Percentiles rank a stretch among this genome's conserved stretches.
Conservation (phyloP, 2,329 filamentous ascomycete genomes). For the Bipolaris gigantea region DNA sequence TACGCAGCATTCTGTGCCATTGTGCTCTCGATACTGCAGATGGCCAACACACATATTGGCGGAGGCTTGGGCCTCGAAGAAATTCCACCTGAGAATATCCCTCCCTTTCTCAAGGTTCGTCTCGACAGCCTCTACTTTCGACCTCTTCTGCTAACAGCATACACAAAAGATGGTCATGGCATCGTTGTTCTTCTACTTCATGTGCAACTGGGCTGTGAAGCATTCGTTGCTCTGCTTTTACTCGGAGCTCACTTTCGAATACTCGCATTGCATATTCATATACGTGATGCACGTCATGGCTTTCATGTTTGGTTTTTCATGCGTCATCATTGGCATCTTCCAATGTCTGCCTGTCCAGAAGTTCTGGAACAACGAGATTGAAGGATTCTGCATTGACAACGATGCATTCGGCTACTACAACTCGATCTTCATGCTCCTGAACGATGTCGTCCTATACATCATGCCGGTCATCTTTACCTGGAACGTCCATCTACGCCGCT, state of each 20-base stretch:
- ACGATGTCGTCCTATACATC: conserved; percentile 44
- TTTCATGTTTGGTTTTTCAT: conserved; percentile 39
- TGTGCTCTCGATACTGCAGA: conserved; percentile 30
- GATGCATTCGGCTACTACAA: conserved; percentile 44
- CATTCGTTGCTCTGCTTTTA: conserved; percentile 47
- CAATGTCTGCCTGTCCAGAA: conserved; percentile 44
- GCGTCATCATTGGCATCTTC: conserved; percentile 41
- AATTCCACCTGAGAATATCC: conserved; percentile 13
- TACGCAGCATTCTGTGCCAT: conserved; percentile 29
- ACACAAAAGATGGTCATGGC: conserved; percentile 22
- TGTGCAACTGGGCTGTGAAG: conserved; percentile 47
- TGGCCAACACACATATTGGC: conserved; percentile 27
- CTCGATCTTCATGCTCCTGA: conserved; percentile 44
- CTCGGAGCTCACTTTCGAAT: conserved; percentile 39
- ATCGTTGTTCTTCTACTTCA: conserved; percentile 43
- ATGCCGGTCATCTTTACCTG: conserved; percentile 46
- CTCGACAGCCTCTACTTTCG: too few relatives aligned
- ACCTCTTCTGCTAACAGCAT: not conserved
- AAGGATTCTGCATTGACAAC: conserved; percentile 42
- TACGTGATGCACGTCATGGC: conserved; percentile 40
- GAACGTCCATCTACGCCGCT: conserved; percentile 36
- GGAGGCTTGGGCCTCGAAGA: conserved; percentile 20
- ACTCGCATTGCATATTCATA: conserved; percentile 29
- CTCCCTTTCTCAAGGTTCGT: conserved; percentile 18
- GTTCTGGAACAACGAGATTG: conserved; percentile 30